phyloP scores from a whole-genome alignment of 1,139 yeast species.

The Pichia cactophila region DNA sequence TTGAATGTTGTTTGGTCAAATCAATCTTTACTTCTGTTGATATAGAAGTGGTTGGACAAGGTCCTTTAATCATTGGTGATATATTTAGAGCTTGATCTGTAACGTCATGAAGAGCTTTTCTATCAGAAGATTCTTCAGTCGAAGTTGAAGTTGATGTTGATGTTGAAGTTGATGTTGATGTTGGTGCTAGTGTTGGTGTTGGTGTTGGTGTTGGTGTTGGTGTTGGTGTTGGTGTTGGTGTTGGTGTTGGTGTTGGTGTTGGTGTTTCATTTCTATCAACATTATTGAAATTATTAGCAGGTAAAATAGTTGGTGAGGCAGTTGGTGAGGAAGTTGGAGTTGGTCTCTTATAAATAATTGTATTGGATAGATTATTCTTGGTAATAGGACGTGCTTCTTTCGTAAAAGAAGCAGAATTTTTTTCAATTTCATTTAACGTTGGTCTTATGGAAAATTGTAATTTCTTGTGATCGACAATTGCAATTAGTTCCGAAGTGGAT shows the following conservation, averaged over 20 bases:
- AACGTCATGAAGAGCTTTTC: background rate
- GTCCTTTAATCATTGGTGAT: background rate
- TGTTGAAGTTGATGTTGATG: too few relatives aligned
- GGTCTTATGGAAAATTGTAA: constrained; percentile 11
- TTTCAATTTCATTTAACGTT: constrained; percentile 8
- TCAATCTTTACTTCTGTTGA: too few relatives aligned
- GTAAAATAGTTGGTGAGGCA: background rate
- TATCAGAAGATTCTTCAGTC: background rate
- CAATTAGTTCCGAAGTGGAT: constrained; percentile 5
- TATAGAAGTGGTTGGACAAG: too few relatives aligned
- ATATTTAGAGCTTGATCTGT: background rate
- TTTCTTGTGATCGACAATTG: constrained; percentile 9
- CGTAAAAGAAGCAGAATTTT: background rate
- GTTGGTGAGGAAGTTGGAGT: constrained; percentile 9
- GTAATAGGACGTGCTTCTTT: constrained; percentile 13
- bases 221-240: background rate
- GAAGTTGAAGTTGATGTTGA: background rate
- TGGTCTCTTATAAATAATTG: constrained; percentile 14
- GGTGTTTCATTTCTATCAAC: background rate
- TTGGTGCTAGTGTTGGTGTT: background rate
- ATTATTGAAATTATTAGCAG: background rate
- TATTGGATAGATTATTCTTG: constrained; percentile 6
- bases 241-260: background rate
- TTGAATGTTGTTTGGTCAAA: too few relatives aligned
- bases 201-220: background rate